These are phyloP conservation scores for Rauvolfia tetraphylla DNA, from an alignment of 257 asterid genomes.

Conservation along the genomic window DNA sequence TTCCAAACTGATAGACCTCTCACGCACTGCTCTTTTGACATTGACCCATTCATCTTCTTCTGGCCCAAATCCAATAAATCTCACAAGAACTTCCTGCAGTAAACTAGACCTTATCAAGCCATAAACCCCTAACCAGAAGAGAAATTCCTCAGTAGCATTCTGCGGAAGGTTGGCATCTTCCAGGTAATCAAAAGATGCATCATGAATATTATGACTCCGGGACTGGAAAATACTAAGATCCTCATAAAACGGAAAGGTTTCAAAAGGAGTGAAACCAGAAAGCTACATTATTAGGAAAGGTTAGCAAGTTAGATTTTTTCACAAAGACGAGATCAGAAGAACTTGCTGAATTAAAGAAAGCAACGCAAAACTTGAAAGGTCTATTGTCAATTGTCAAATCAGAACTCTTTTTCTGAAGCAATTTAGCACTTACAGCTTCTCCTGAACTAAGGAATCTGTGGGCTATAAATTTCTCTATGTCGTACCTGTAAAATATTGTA, in stretches of 20 bases:
- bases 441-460: constrained; percentile 61
- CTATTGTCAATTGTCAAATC: background rate
- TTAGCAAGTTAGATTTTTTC: background rate
- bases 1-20: constrained; percentile 74
- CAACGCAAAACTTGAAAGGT: background rate
- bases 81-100: constrained; percentile 76
- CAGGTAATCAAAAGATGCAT: background rate
- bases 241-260: background rate
- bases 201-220: background rate
- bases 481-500: constrained; percentile 60
- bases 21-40: constrained; percentile 51
- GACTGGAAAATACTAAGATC: background rate
- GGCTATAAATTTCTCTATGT: constrained; percentile 61
- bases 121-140: background rate
- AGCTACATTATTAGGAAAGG: background rate
- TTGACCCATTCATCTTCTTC: constrained; percentile 92
- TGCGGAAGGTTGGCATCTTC: no score
- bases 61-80: constrained; percentile 72
- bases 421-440: constrained; percentile 67
- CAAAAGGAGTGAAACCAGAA: background rate
- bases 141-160: background rate
- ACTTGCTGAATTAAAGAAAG: background rate
- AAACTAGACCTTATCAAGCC: constrained; percentile 18
- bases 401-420: background rate
- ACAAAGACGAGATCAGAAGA: background rate